Base-by-base conservation (phyloP, 202 grass and related monocot species). In the Panicum virgatum region DNA sequence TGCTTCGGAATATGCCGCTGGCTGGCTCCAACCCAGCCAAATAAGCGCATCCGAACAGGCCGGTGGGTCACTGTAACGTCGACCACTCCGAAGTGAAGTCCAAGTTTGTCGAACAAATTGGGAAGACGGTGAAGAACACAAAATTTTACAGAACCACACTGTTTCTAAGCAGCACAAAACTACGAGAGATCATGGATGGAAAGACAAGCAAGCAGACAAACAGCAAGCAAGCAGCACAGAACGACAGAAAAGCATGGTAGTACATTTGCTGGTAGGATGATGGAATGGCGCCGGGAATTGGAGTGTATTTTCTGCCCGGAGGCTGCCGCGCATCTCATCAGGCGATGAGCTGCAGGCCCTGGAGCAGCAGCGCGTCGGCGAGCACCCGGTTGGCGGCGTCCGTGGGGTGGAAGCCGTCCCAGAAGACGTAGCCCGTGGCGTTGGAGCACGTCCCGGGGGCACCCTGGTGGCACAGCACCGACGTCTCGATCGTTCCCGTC, bases 341-440 rank as follows among this genome's bases (percentile, higher is more conserved):
- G 14, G 89, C 81, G 88, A 98, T 91, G 68, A 98, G 90, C 82
- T 93, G 88, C 20, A 98, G 85, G 9, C 96, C 92, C 82, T 91
- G 90, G 9, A 95, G 30, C 12, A 98, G 84, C 16, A 96, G 84
- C 44, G 88, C 53, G 81, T 90, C 88, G 69, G 92, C 85, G 79
- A 98, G 78, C 79, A 88, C 87, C 88, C 86, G 89, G 83, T 98
- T 98, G 37, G 96, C 90, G 26, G 96, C 86, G 85, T 95, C 96
- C 9, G 96, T 89, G 53, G 96, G 96, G 88, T 98, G 96, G 87
- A 96, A 89, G 7, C 96, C 91, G 83, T 98, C 96, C 96, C 92
- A 93, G 92, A 98, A 98, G 58, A 98, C 92, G 78, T 96, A 98
- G 0, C 90, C 92, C 0, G 96, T 92, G 58, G 96, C 92, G 81